A percentile compares a stretch with the other conserved stretches of the same genome.
Conservation (phyloP, 495 filamentous ascomycete species). For the Cercophora newfieldiana region DNA sequence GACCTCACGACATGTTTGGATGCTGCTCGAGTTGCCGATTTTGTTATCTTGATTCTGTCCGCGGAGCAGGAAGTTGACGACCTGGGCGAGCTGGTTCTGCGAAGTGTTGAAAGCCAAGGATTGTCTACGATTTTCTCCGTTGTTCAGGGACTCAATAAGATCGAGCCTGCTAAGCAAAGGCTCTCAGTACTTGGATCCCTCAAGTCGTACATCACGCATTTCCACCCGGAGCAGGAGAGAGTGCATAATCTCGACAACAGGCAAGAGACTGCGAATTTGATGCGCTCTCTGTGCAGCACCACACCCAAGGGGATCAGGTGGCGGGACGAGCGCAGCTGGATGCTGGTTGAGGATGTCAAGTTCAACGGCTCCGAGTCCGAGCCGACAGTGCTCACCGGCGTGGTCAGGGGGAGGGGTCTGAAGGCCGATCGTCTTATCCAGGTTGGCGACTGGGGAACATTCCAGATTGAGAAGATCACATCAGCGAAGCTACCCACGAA, state of each 20-base stretch:
- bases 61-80: conserved; percentile 79
- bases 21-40: conserved; percentile 86
- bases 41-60: conserved; percentile 80
- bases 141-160: conserved; percentile 73
- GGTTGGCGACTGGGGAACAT: conserved; percentile 91
- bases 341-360: conserved; percentile 80
- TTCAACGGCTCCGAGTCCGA: conserved; percentile 59
- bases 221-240: conserved; percentile 86
- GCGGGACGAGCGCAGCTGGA: conserved; percentile 93
- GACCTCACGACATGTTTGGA: conserved; percentile 77
- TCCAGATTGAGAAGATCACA: conserved; percentile 86
- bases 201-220: conserved; percentile 88
- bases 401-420: conserved; percentile 80
- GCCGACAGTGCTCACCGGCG: conserved; percentile 75
- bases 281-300: conserved; percentile 84
- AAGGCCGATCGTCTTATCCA: conserved; percentile 90
- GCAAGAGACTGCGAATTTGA: conserved; percentile 85
- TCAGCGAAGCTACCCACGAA: conserved; percentile 60
- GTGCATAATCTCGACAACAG: conserved; percentile 79
- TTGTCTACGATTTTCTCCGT: conserved; percentile 80
- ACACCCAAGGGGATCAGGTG: conserved; percentile 89
- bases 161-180: conserved; percentile 76
- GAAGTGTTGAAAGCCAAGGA: conserved; percentile 88
- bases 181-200: conserved; percentile 74
- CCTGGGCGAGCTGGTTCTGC: conserved; percentile 75